phyloP scores from a whole-genome alignment of 75 land plant species.

The Selaginella moellendorffii region DNA sequence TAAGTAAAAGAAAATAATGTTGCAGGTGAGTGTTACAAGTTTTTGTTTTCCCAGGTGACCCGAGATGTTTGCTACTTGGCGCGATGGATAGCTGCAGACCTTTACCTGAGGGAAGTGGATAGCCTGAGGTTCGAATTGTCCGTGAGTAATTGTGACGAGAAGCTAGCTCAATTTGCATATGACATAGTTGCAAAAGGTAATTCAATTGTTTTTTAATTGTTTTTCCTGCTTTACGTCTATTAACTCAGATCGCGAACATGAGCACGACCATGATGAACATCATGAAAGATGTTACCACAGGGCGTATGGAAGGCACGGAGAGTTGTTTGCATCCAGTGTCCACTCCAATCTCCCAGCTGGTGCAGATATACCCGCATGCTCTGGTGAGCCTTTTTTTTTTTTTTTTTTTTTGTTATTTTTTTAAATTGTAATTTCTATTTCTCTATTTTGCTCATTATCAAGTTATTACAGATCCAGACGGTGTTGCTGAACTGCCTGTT shows the following conservation, averaged over 20 bases:
- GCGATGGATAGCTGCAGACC: slow-evolving; percentile 85
- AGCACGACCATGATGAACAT: slow-evolving; percentile 34
- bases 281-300: slow-evolving; percentile 31
- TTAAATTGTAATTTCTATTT: background rate
- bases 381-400: slow-evolving; percentile 28
- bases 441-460: background rate
- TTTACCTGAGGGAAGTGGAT: slow-evolving; percentile 81
- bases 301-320: slow-evolving; percentile 24
- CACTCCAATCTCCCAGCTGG: slow-evolving; percentile 62
- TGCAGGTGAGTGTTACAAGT: background rate
- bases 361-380: slow-evolving; percentile 75
- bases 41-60: slow-evolving; percentile 49
- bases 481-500: slow-evolving; percentile 38
- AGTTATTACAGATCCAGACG: slow-evolving; percentile 14
- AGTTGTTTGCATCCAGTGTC: slow-evolving; percentile 30
- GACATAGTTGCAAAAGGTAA: slow-evolving; percentile 56
- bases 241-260: slow-evolving; percentile 7
- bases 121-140: slow-evolving; percentile 81
- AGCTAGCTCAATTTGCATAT: slow-evolving; percentile 47
- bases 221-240: background rate
- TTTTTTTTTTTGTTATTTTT: background rate
- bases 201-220: no score
- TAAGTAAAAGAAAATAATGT: background rate
- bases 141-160: slow-evolving; percentile 65
- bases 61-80: slow-evolving; percentile 77